phyloP scores from a whole-genome alignment of 176 grass and related monocot genomes.

The Elymus sibiricus region DNA sequence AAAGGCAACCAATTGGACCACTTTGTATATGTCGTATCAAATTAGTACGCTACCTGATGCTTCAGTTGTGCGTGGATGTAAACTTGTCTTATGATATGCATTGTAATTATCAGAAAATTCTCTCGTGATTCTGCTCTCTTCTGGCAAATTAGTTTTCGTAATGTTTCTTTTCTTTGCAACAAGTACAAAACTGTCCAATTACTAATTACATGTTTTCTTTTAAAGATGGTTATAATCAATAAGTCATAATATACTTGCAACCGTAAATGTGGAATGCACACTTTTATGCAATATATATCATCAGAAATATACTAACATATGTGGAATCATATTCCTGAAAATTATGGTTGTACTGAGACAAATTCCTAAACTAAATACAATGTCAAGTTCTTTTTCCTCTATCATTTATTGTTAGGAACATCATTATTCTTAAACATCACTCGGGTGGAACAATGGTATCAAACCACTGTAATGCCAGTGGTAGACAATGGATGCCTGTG shows the following conservation, averaged over 20 bases:
- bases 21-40: too few species aligned
- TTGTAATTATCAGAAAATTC: too few species aligned
- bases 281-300: not conserved
- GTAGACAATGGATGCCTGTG: slow-evolving; percentile 39
- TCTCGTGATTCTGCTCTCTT: too few species aligned
- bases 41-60: too few species aligned
- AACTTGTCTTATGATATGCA: too few species aligned
- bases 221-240: not conserved
- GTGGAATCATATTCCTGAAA: not conserved
- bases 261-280: not conserved
- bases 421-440: too few species aligned
- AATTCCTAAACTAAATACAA: not conserved
- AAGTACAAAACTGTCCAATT: too few species aligned
- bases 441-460: slow-evolving; percentile 33
- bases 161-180: too few species aligned
- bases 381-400: not conserved
- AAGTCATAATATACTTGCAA: not conserved
- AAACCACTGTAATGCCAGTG: slow-evolving; percentile 23
- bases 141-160: too few species aligned
- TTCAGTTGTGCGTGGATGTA: too few species aligned
- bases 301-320: not conserved
- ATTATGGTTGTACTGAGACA: not conserved
- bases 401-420: not conserved
- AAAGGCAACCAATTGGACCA: too few species aligned
- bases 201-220: too few species aligned